Conservation (phyloP, 257 asterid genomes). For the Eustoma russellianum region DNA sequence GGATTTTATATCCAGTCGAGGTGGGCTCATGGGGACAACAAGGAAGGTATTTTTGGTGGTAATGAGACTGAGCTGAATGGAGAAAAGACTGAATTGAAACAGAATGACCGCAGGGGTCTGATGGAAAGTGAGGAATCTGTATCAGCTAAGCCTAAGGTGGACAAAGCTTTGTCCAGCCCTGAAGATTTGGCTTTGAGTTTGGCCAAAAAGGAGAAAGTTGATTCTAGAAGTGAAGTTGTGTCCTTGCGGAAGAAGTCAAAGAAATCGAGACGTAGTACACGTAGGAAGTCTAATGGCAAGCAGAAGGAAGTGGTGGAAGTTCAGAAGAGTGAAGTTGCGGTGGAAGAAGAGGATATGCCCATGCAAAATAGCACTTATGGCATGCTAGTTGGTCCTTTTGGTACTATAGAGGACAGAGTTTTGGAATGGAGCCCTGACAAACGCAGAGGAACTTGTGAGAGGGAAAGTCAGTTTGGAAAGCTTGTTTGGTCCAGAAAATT, state of each 20-base stretch:
- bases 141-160: constrained; percentile 15
- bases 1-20: constrained; percentile 85
- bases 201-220: constrained; percentile 27
- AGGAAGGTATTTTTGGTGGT: constrained; percentile 92
- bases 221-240: constrained; percentile 16
- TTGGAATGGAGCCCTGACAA: constrained; percentile 90
- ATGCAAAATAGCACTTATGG: constrained; percentile 66
- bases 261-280: constrained; percentile 40
- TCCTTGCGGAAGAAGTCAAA: constrained; percentile 42
- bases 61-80: constrained; percentile 44
- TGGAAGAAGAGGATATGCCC: constrained; percentile 66
- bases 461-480: constrained; percentile 91
- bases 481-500: constrained; percentile 97
- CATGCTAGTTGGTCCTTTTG: constrained; percentile 84
- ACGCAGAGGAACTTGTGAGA: constrained; percentile 85
- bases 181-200: constrained; percentile 28
- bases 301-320: constrained; percentile 29
- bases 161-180: constrained; percentile 11
- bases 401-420: constrained; percentile 68
- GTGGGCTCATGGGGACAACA: constrained; percentile 99
- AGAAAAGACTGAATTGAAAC: constrained; percentile 24
- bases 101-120: constrained; percentile 36
- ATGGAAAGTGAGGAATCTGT: constrained; percentile 36
- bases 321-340: constrained; percentile 34
- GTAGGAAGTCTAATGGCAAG: constrained; percentile 42